These are phyloP conservation scores for Gardenia jasminoides DNA, from an alignment of 257 asterid species.

Conservation along the genomic window DNA sequence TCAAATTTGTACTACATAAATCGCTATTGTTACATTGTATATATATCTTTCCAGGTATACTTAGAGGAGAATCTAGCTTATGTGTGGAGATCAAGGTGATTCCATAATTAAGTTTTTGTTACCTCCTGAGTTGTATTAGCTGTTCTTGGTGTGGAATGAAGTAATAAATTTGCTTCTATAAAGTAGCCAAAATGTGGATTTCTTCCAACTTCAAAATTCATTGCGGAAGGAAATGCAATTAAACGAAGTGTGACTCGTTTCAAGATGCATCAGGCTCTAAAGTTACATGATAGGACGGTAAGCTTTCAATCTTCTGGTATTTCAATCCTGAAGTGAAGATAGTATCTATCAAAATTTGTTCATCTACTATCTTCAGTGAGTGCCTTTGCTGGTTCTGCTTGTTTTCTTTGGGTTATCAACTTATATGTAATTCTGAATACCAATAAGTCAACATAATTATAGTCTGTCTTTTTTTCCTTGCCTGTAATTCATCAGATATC, in stretches of 20 bases:
- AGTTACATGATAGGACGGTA: slow-evolving; percentile 70
- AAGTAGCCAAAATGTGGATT: slow-evolving; percentile 92
- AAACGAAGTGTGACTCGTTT: slow-evolving; percentile 75
- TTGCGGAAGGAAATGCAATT: slow-evolving; percentile 59
- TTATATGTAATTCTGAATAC: not conserved
- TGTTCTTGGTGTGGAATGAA: slow-evolving; percentile 13
- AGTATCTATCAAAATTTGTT: slow-evolving; percentile 6
- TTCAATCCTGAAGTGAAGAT: not conserved
- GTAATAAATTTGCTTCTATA: slow-evolving; percentile 20
- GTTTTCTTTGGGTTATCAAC: not conserved
- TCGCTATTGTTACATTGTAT: not conserved
- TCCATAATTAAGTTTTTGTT: slow-evolving; percentile 12
- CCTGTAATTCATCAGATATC: slow-evolving; percentile 50
- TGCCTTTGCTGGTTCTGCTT: not conserved
- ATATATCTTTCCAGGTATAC: slow-evolving; percentile 38
- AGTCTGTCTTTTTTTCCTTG: slow-evolving; percentile 7
- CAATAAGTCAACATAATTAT: not conserved
- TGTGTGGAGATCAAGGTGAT: slow-evolving; percentile 91
- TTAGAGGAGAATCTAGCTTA: slow-evolving; percentile 52
- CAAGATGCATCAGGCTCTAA: slow-evolving; percentile 87
- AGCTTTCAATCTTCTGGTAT: slow-evolving; percentile 3
- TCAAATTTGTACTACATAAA: not conserved
- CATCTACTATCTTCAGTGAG: slow-evolving; percentile 12
- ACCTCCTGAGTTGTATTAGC: slow-evolving; percentile 16
- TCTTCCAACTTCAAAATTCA: slow-evolving; percentile 75